Evolutionary conservation across 2,329 filamentous ascomycete genomes (phyloP).

Genomic region (Stemphylium vesicarium): DNA sequence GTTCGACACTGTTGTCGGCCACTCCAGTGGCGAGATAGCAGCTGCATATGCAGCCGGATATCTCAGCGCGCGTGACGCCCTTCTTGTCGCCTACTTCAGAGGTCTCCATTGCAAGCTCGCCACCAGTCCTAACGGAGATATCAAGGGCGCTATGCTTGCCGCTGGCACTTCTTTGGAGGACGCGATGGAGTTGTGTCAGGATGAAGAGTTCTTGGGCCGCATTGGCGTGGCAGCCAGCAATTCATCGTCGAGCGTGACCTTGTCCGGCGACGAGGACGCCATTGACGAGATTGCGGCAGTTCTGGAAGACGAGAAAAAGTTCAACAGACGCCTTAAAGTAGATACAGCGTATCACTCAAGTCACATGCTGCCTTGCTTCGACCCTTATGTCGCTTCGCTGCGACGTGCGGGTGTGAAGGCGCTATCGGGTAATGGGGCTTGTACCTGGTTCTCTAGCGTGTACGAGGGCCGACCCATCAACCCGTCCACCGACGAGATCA

Average conservation of each 20-base stretch:
- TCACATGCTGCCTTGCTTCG: slow-evolving; percentile 14
- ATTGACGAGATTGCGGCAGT: background rate
- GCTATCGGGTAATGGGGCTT: background rate
- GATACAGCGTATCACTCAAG: slow-evolving; percentile 54
- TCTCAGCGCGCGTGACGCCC: background rate
- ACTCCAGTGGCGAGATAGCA: slow-evolving; percentile 52
- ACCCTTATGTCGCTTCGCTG: slow-evolving; percentile 1
- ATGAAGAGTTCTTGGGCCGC: background rate
- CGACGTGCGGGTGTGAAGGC: background rate
- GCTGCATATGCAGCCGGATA: slow-evolving; percentile 47
- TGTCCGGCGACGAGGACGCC: slow-evolving; percentile 1
- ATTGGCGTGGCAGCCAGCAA: background rate
- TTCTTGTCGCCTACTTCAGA: slow-evolving; percentile 2
- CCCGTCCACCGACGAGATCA: slow-evolving; percentile 16
- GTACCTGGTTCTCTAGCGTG: slow-evolving; percentile 13
- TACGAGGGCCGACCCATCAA: background rate
- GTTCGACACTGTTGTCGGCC: slow-evolving; percentile 35
- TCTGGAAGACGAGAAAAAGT: background rate
- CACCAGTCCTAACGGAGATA: background rate
- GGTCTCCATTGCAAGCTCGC: background rate
- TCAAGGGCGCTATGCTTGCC: slow-evolving; percentile 1
- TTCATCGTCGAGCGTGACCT: background rate
- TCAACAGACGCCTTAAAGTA: slow-evolving; percentile 34
- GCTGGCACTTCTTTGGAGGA: background rate
- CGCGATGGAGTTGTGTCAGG: background rate